phyloP scores from a whole-genome alignment of 768 basidiomycete species.

The Termitomyces heimii region DNA sequence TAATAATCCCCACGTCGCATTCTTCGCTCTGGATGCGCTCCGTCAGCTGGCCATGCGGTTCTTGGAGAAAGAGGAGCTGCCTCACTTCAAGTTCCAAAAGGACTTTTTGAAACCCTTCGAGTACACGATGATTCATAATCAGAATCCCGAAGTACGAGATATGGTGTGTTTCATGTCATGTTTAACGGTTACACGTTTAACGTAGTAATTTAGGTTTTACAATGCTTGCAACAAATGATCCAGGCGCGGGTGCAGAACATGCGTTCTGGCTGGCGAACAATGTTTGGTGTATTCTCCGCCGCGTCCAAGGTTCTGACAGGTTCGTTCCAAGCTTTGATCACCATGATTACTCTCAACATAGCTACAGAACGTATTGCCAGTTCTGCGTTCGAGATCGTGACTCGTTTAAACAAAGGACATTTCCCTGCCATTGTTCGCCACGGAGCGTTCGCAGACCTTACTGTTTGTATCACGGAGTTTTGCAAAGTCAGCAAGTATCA shows the following conservation, averaged over 20 bases:
- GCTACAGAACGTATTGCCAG: slow-evolving; percentile 80
- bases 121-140: slow-evolving; percentile 95
- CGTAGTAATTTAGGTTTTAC: slow-evolving; percentile 59
- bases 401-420: slow-evolving; percentile 83
- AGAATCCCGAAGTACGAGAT: slow-evolving; percentile 92
- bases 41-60: slow-evolving; percentile 98
- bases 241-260: slow-evolving; percentile 92
- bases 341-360: slow-evolving; percentile 7
- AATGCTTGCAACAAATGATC: slow-evolving; percentile 98
- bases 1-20: slow-evolving; percentile 92
- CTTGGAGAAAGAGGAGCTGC: slow-evolving; percentile 95
- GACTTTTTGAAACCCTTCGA: slow-evolving; percentile 98
- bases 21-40: slow-evolving; percentile 94
- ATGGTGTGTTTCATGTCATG: slow-evolving; percentile 52
- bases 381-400: slow-evolving; percentile 95
- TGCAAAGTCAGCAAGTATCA: slow-evolving; percentile 99
- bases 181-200: not conserved
- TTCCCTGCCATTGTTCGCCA: slow-evolving; percentile 88
- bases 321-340: slow-evolving; percentile 23
- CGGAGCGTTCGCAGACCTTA: slow-evolving; percentile 93
- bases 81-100: slow-evolving; percentile 99
- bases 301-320: slow-evolving; percentile 91
- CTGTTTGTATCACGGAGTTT: slow-evolving; percentile 97
- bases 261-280: slow-evolving; percentile 97
- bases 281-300: slow-evolving; percentile 98